Percentiles rank a stretch among this genome's conserved stretches.
Conservation (phyloP, 805 yeast genomes). For the Kuraishia floccosa region DNA sequence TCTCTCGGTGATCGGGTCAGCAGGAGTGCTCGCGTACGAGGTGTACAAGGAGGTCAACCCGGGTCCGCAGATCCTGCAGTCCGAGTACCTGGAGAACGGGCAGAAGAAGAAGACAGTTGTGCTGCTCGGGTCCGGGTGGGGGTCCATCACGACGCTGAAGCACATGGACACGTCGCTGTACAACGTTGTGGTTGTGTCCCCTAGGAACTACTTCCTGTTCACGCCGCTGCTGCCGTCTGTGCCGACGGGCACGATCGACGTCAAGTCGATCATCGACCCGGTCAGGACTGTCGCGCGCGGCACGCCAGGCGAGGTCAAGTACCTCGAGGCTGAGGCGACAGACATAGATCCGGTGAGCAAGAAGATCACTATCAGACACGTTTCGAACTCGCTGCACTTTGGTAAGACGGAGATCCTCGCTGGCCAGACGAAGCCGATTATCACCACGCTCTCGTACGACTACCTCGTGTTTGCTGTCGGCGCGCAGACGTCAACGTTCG, state of each 20-base stretch:
- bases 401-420: slow-evolving; percentile 41
- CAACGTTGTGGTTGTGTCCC: slow-evolving; percentile 84
- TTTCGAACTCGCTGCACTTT: slow-evolving; percentile 38
- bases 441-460: slow-evolving; percentile 51
- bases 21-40: slow-evolving; percentile 51
- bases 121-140: slow-evolving; percentile 90
- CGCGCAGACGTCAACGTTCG: slow-evolving; percentile 89
- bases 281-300: slow-evolving; percentile 76
- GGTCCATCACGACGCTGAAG: slow-evolving; percentile 76
- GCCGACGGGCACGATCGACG: slow-evolving; percentile 87
- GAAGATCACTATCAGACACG: slow-evolving; percentile 49
- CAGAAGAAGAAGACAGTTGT: slow-evolving; percentile 65
- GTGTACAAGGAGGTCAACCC: slow-evolving; percentile 57
- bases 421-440: slow-evolving; percentile 30
- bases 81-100: slow-evolving; percentile 32
- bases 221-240: slow-evolving; percentile 94
- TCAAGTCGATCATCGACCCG: slow-evolving; percentile 89
- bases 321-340: slow-evolving; percentile 86
- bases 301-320: slow-evolving; percentile 64
- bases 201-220: slow-evolving; percentile 90
- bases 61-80: slow-evolving; percentile 46
- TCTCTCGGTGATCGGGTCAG: slow-evolving; percentile 35
- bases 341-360: slow-evolving; percentile 67
- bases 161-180: slow-evolving; percentile 77
- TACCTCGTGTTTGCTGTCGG: slow-evolving; percentile 90